Conservation (phyloP, 73 alveolate genomes). For the Blepharisma stoltei region DNA sequence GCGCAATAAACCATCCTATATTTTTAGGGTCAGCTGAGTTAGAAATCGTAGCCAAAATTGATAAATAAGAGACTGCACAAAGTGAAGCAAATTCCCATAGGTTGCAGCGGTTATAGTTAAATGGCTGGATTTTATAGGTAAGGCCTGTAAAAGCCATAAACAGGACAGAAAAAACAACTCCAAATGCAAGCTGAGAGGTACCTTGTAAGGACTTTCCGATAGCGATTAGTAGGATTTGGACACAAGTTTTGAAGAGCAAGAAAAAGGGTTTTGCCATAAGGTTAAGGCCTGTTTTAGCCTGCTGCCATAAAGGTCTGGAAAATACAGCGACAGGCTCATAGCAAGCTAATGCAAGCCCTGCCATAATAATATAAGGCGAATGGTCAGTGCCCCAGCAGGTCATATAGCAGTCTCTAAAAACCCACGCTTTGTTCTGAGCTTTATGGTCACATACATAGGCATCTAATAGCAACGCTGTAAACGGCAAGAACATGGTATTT, state of each 20-base stretch:
- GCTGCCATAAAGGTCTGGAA: conserved; percentile 33
- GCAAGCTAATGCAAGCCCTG: conserved; percentile 17
- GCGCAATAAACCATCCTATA: conserved; percentile 26
- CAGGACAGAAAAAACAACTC: conserved; percentile 11
- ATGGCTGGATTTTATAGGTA: conserved; percentile 27
- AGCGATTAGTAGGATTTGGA: conserved; percentile 29
- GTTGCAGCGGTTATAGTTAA: conserved; percentile 32
- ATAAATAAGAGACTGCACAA: conserved; percentile 12
- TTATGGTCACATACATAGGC: conserved; percentile 20
- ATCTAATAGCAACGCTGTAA: conserved; percentile 11
- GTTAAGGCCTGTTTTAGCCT: conserved; percentile 29
- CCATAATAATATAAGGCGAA: conserved; percentile 7
- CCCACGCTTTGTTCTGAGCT: conserved; percentile 27
- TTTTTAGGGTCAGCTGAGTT: conserved; percentile 17
- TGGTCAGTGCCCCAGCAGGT: conserved; percentile 28
- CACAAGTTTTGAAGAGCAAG: conserved; percentile 16
- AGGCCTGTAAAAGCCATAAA: conserved; percentile 3
- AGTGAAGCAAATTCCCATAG: conserved; percentile 26
- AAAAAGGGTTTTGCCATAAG: conserved; percentile 10
- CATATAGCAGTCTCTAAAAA: conserved; percentile 17
- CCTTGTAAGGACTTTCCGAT: conserved; percentile 24
- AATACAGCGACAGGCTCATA: conserved; percentile 27
- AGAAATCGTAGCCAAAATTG: conserved; percentile 27
- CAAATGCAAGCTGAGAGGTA: conserved; percentile 17
- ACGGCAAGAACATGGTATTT: conserved; percentile 28